Base-by-base conservation (phyloP, 768 basidiomycete genomes). In the Mycena capillaripes region DNA sequence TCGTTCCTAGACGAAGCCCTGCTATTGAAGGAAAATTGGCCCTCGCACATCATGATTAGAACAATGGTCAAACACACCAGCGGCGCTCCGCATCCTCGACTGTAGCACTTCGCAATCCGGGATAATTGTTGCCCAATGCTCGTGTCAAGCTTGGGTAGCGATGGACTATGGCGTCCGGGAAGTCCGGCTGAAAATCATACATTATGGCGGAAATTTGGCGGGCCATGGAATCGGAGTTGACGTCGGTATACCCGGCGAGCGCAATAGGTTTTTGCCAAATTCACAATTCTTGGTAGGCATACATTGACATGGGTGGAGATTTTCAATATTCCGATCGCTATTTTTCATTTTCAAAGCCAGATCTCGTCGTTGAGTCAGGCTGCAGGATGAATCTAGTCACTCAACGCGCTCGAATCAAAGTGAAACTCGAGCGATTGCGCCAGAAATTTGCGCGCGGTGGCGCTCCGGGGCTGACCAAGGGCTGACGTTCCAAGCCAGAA, bases 81-180 rank as follows among this genome's bases (percentile, higher is more conserved):
- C 38, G 12, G 34, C 4, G 11, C 25, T 12, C n/a, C n/a, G n/a
- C n/a, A n/a, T n/a, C 57, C 10, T 61, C n/a, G 29, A 32, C 29
- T 9, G 44, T 19, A 7, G 8, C n/a, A 23, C 19, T 23, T 30
- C 38, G n/a, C n/a, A 62, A 14, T 30, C 60, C 23, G 19, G 68
- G 68, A 30, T 69, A 69, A 30, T 29, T 32, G 32, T 62, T 36
- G 2, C 68, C 68, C 40, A 69, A 29, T 14, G 68, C 68, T n/a
- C 44, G n/a, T 3, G 68, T 56, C 9, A 69, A 55, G 60, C 53
- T 69, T 9, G 68, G 68, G 52, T 69, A 69, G 23, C 60, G 68
- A 5, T 56, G 12, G 52, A 69, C 52, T 2, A 25, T 19, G 2
- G 53, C 40, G n/a, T 30, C 30, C 12, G 68, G 34, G 27, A 69